phyloP scores from a whole-genome alignment of 1,284 basidiomycete genomes.

The Puccinia brachypodii region DNA sequence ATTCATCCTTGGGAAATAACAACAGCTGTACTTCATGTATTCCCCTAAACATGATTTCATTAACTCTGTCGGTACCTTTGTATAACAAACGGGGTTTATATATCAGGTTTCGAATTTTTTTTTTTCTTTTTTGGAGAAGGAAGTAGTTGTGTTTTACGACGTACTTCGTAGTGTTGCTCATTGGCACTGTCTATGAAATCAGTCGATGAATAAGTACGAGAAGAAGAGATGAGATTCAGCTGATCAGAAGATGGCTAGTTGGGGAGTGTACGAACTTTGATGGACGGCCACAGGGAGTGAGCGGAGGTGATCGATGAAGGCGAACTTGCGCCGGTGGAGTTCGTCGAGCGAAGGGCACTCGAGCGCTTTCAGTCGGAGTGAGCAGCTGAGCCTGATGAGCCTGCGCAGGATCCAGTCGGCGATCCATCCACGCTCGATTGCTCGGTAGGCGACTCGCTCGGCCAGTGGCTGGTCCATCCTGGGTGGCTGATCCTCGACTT shows the following conservation, averaged over 20 bases:
- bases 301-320: constrained; percentile 58
- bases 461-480: constrained; percentile 5
- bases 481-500: too few species aligned
- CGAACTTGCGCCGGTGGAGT: constrained; percentile 70
- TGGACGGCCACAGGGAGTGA: constrained; percentile 66
- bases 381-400: constrained; percentile 65
- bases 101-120: background rate
- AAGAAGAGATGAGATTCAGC: too few species aligned
- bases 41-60: constrained; percentile 68
- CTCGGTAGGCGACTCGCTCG: constrained; percentile 13
- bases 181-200: constrained; percentile 67
- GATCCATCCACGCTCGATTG: constrained; percentile 56
- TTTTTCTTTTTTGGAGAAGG: background rate
- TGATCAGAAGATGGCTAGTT: background rate
- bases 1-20: constrained; percentile 68
- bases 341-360: constrained; percentile 65
- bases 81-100: background rate
- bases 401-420: constrained; percentile 68
- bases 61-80: constrained; percentile 68
- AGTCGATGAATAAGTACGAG: too few species aligned
- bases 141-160: too few species aligned
- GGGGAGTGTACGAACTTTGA: constrained; percentile 19
- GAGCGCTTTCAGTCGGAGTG: constrained; percentile 67
- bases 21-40: constrained; percentile 70
- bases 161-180: constrained; percentile 74